A percentile compares a stretch with the other conserved stretches of the same genome.
Evolutionary conservation across 352 stramenopile species (phyloP).

Genomic region (Globisporangium canariense): DNA sequence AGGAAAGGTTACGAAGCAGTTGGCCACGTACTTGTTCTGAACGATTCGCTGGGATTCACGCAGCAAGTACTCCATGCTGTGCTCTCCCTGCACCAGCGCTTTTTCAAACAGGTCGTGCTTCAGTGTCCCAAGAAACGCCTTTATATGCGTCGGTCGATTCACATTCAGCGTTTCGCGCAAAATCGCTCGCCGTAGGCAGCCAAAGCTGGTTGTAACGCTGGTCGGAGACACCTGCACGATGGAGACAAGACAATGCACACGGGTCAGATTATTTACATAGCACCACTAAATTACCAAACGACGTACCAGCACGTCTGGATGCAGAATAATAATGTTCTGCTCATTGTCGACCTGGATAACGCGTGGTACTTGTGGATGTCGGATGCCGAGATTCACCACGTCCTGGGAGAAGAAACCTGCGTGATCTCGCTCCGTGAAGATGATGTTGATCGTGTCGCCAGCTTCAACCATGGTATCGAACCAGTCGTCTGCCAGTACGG

Average conservation of each 20-base stretch:
- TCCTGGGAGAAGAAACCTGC: conserved; percentile 44
- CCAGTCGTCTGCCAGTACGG: conserved; percentile 65
- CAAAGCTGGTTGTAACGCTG: conserved; percentile 73
- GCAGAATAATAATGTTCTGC: conserved; percentile 58
- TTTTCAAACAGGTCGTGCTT: conserved; percentile 85
- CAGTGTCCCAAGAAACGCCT: conserved; percentile 69
- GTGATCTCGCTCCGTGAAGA: conserved; percentile 56
- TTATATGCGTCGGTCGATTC: conserved; percentile 46
- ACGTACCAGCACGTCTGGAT: conserved; percentile 74
- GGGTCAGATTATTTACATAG: not conserved
- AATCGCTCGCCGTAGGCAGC: conserved; percentile 63
- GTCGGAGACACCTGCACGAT: conserved; percentile 69
- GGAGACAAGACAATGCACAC: no score
- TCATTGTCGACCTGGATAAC: conserved; percentile 50
- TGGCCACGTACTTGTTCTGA: conserved; percentile 44
- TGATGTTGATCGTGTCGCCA: conserved; percentile 76
- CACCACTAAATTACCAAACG: not conserved
- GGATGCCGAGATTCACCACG: conserved; percentile 6
- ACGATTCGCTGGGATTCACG: conserved; percentile 49
- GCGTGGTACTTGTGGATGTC: not conserved
- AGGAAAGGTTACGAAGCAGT: not conserved
- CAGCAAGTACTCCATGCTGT: conserved; percentile 31
- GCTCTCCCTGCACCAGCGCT: conserved; percentile 37
- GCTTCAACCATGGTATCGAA: conserved; percentile 70
- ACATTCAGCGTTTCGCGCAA: conserved; percentile 68